Conservation (phyloP, 164 flowering plant genomes). For the Paratinospora sagittata region DNA sequence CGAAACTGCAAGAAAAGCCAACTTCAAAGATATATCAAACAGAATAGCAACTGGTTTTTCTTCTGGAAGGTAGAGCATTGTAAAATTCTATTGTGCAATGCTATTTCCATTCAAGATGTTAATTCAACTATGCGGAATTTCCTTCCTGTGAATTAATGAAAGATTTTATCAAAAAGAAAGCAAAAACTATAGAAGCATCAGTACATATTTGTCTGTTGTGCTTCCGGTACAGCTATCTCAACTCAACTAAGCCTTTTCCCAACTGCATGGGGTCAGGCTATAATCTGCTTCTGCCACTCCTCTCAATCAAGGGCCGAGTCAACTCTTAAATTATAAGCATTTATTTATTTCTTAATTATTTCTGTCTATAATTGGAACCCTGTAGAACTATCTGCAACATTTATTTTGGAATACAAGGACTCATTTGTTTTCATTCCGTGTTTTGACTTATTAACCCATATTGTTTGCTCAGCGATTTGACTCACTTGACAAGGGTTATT, state of each 20-base stretch:
- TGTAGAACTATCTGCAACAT: not conserved
- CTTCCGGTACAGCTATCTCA: not conserved
- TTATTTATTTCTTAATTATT: no score
- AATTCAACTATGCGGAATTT: not conserved
- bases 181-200: not conserved
- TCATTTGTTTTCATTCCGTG: not conserved
- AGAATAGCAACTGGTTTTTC: slow-evolving; percentile 77
- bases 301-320: no score
- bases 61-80: slow-evolving; percentile 55
- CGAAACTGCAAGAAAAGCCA: slow-evolving; percentile 81
- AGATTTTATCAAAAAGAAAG: not conserved
- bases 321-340: no score
- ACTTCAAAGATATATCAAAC: slow-evolving; percentile 53
- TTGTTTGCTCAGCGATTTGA: not conserved
- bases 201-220: not conserved
- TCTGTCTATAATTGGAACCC: not conserved
- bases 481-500: not conserved
- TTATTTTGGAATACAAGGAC: no score
- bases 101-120: not conserved
- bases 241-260: not conserved
- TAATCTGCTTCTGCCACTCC: no score
- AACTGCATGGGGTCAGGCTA: no score
- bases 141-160: not conserved
- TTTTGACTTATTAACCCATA: not conserved
- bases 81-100: not conserved